Base-by-base conservation (phyloP, 805 yeast genomes). In the Candida suzukii region DNA sequence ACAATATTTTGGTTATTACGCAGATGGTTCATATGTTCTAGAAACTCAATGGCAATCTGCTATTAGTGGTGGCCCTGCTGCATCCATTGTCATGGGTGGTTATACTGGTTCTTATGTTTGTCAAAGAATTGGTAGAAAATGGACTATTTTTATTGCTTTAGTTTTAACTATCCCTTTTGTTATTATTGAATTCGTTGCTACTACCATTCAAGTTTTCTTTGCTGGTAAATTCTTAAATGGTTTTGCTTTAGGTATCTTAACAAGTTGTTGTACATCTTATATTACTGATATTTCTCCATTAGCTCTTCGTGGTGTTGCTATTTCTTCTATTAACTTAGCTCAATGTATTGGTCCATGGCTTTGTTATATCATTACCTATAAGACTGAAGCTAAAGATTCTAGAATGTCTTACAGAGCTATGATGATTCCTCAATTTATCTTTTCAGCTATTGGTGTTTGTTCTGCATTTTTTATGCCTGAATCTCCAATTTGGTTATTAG, bases 41-140 rank as follows among this genome's bases (percentile, higher is more conserved):
- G 60, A 63, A n/a, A 61, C 68, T 17, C 52, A 57, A 20, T 70
- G 74, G 74, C 76, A 70, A 46, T 67, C 70, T 27, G 72, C 66
- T 16, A 54, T 70, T 28, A 45, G 55, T 25, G 66, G 67, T 41
- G 60, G 44, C 35, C 51, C 61, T 4, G 29, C 48, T n/a, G 58
- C 51, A 22, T 64, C 67, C 44, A 53, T 57, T 19, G 51, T 63
- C 33, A 37, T 65, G 28, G 67, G 68, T 55, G 60, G 59, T 56
- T 55, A 44, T 57, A 56, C 50, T 57, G 66, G 67, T 63, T 56
- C 42, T 44, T 47, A 45, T 26, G 35, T 62, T 16, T 53, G 60
- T 28, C 68, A 66, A 43, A 47, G 51, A 35, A 52, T 50, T 41
- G 70, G 70, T 11, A 60, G 60, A 50, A 56, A 66, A 44, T 51